Evolutionary conservation across 495 filamentous ascomycete species (phyloP), one percentile per base, ranked within the genome.

Genomic region (Gamarada debralockiae): DNA sequence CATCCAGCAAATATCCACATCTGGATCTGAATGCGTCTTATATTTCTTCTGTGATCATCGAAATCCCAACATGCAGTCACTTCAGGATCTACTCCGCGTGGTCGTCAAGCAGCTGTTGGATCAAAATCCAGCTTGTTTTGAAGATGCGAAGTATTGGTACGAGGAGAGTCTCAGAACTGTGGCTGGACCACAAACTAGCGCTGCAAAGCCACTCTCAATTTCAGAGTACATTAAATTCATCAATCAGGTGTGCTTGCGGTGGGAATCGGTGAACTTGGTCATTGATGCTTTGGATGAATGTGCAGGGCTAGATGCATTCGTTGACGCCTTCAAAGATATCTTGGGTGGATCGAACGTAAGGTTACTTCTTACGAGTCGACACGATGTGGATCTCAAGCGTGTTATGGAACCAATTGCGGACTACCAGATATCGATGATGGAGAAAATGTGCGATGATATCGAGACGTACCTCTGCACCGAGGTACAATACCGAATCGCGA

Each of bases 311-410:
- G 18, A 34, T 24, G 15, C 17, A 10, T 14, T 45, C 17, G 27
- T 27, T 9, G 31, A 37, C 38, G 24, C 12, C 21, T 38, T 49
- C 12, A 49, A 36, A 14, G 24, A 8, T 24, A 15, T 52, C 8
- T 10, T 27, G 34, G 31, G 23, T 5, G 41, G 27, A 6, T 25
- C 41, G 17, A 43, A 41, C 15, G 17, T 52, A 20, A 52, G 39
- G 3, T 14, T 60, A 7, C 24, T 60, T 12, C 15, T 60, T 3
- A 60, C 57, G 7, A 56, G 57, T 23, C 44, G 57, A 17, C n/a
- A 46, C 12, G 52, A 60, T 20, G 20, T 52, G 10, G 18, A 52
- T 4, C 36, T 52, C n/a, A 42, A 45, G 36, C 10, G 18, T 13
- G n/a, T 21, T 17, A 20, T 52, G 9, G 21, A 50, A 3, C 34